Conservation (phyloP, 164 flowering plant species). For the Macadamia tetraphylla region DNA sequence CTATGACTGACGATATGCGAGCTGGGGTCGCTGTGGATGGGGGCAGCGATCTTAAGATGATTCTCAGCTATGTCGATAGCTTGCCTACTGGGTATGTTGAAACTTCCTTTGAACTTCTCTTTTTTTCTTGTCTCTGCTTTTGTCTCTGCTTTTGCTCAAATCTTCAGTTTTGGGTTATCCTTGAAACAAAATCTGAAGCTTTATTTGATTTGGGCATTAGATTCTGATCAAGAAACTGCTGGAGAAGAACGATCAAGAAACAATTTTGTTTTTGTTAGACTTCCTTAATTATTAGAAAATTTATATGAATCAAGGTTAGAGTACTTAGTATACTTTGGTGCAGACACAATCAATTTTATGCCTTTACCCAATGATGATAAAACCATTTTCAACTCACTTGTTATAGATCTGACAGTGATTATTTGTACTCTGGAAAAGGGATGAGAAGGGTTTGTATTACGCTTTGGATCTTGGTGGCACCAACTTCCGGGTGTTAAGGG, state of each 20-base stretch:
- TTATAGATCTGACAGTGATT: background rate
- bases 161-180: background rate
- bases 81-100: constrained; percentile 69
- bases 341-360: constrained; percentile 1
- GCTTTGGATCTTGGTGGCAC: constrained; percentile 97
- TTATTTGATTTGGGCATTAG: background rate
- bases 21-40: constrained; percentile 79
- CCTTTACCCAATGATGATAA: background rate
- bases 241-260: background rate
- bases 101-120: background rate
- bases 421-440: constrained; percentile 29
- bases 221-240: background rate
- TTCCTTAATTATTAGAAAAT: background rate
- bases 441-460: constrained; percentile 80
- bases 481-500: constrained; percentile 80
- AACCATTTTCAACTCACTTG: background rate
- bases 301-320: background rate
- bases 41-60: constrained; percentile 76
- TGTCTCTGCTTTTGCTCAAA: background rate
- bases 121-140: background rate
- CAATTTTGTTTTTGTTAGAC: background rate
- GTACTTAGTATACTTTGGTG: background rate
- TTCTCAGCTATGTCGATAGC: constrained; percentile 61
- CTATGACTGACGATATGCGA: constrained; percentile 75
- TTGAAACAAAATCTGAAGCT: background rate